Percentiles rank a stretch among this genome's conserved stretches.
These are phyloP conservation scores for Rhodotorula sp. DNA, from an alignment of 1,284 basidiomycete species.

Conservation along the genomic window DNA sequence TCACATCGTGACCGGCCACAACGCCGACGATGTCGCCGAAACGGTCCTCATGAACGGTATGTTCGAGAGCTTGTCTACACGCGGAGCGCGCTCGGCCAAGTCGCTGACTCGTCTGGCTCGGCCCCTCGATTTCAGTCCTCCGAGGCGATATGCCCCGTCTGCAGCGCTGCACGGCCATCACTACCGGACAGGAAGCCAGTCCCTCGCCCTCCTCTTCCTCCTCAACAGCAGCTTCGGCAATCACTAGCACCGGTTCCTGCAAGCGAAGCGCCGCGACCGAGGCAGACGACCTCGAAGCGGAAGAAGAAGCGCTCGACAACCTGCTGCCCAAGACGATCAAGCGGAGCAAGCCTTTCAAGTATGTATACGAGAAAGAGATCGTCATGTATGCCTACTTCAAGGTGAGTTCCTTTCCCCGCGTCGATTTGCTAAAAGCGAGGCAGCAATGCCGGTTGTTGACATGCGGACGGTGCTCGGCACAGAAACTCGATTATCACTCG, in stretches of 20 bases:
- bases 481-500: conserved; percentile 88
- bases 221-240: background rate
- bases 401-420: conserved; percentile 50
- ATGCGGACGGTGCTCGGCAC: conserved; percentile 1
- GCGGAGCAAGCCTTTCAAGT: conserved; percentile 96
- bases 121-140: conserved; percentile 64
- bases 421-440: background rate
- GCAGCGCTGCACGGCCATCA: conserved; percentile 89
- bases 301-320: conserved; percentile 15
- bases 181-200: conserved; percentile 64
- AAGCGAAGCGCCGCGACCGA: background rate
- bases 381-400: conserved; percentile 66
- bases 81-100: background rate
- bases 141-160: conserved; percentile 93
- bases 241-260: conserved; percentile 15
- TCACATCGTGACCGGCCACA: conserved; percentile 98
- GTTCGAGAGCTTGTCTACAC: conserved; percentile 45
- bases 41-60: conserved; percentile 97
- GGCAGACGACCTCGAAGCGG: conserved; percentile 30
- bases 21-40: conserved; percentile 98
- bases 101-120: no score
- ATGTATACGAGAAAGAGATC: conserved; percentile 99
- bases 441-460: no score
- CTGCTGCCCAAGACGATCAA: conserved; percentile 73
- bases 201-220: conserved; percentile 1